Evolutionary conservation across 192 early-diverging fungal genomes (phyloP).

Genomic region (Entomortierella beljakovae): DNA sequence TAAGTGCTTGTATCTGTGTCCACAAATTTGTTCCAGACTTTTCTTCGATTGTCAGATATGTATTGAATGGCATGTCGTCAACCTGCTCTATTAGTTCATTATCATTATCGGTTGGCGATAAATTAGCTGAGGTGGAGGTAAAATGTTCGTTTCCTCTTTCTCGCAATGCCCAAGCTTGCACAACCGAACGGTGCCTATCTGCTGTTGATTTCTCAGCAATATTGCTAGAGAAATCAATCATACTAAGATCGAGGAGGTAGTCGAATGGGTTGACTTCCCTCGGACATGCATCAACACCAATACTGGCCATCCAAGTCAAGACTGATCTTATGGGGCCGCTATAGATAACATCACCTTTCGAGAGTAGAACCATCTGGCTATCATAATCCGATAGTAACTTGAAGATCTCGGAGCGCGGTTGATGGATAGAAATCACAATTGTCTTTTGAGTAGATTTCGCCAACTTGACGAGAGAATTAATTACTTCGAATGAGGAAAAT

Average conservation of each 20-base stretch:
- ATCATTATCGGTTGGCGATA: constrained; percentile 12
- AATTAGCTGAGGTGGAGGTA: not conserved
- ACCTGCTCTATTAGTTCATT: not conserved
- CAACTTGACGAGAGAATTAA: constrained; percentile 46
- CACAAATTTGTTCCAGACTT: constrained; percentile 28
- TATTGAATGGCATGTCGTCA: not conserved
- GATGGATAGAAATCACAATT: constrained; percentile 92
- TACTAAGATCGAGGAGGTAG: constrained; percentile 45
- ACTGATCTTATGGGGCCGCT: constrained; percentile 48
- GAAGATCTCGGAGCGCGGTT: constrained; percentile 89
- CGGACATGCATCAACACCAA: constrained; percentile 35
- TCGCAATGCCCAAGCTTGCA: constrained; percentile 36
- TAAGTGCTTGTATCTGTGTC: constrained; percentile 35
- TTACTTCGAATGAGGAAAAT: constrained; percentile 51
- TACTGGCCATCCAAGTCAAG: constrained; percentile 41
- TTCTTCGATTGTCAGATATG: constrained; percentile 22
- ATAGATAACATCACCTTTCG: constrained; percentile 45
- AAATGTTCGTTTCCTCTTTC: not conserved
- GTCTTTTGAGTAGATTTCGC: constrained; percentile 61
- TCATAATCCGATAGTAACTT: constrained; percentile 66
- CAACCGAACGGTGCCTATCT: constrained; percentile 21
- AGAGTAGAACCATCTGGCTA: constrained; percentile 47
- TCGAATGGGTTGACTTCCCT: constrained; percentile 48
- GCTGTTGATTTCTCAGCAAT: constrained; percentile 42
- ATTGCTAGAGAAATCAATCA: constrained; percentile 51